Conservation (phyloP, 371 early-diverging fungal species). For the Gilbertella persicaria region DNA sequence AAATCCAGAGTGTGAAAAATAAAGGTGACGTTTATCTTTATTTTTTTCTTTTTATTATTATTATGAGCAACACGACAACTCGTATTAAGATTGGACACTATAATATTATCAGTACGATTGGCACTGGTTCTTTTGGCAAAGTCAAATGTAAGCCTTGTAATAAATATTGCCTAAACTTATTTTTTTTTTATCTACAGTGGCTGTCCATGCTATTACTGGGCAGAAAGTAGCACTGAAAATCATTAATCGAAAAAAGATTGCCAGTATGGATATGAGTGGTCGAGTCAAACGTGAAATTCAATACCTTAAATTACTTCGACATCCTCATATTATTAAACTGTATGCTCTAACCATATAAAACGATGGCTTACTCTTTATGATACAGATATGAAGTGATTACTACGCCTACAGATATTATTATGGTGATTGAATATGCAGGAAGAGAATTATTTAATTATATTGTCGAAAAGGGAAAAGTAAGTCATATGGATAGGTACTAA, state of each 20-base stretch:
- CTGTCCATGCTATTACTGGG: slow-evolving; percentile 89
- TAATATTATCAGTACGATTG: slow-evolving; percentile 90
- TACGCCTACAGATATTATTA: slow-evolving; percentile 93
- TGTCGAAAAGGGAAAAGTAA: slow-evolving; percentile 89
- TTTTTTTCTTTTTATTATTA: neutral
- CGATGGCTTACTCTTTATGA: neutral
- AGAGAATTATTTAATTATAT: slow-evolving; percentile 97
- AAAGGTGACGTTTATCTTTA: neutral
- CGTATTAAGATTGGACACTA: slow-evolving; percentile 87
- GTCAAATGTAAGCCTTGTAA: slow-evolving; percentile 83
- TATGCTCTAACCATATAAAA: slow-evolving; percentile 35
- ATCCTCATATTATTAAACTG: slow-evolving; percentile 98
- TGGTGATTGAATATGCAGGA: slow-evolving; percentile 98
- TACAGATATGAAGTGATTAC: slow-evolving; percentile 92
- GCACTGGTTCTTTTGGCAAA: slow-evolving; percentile 96
- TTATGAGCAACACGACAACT: slow-evolving; percentile 8
- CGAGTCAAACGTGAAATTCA: slow-evolving; percentile 97
- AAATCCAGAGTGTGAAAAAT: too few species aligned
- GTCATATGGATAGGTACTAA: neutral
- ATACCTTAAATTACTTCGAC: slow-evolving; percentile 91
- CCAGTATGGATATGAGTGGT: slow-evolving; percentile 91
- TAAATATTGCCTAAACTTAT: neutral
- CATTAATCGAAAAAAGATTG: slow-evolving; percentile 88
- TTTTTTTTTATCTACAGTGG: slow-evolving; percentile 61
- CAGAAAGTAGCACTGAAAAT: slow-evolving; percentile 97